Evolutionary conservation across 2,329 filamentous ascomycete species (phyloP).

Genomic region (Phyllosticta citrichinensis): DNA sequence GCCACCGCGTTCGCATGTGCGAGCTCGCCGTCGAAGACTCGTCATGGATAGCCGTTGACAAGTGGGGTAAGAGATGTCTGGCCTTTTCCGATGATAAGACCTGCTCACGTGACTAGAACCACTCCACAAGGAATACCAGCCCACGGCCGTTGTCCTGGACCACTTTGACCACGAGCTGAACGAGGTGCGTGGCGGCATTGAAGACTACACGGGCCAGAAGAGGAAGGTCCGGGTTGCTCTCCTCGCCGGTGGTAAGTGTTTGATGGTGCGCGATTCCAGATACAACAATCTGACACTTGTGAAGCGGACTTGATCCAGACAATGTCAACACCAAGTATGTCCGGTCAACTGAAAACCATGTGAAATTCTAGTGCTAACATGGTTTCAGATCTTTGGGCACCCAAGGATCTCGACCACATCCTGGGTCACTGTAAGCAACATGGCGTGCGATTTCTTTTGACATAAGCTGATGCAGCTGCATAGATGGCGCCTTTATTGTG

Average conservation of each 20-base stretch:
- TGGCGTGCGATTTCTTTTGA: not conserved
- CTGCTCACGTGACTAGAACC: slow-evolving; percentile 58
- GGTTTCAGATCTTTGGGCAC: slow-evolving; percentile 58
- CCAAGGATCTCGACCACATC: slow-evolving; percentile 78
- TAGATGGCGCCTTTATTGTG: slow-evolving; percentile 68
- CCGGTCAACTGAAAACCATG: not conserved
- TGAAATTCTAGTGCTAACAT: slow-evolving; percentile 18
- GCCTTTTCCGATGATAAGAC: not conserved
- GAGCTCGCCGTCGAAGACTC: slow-evolving; percentile 67
- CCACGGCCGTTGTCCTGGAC: slow-evolving; percentile 80
- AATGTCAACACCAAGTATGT: slow-evolving; percentile 37
- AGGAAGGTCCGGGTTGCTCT: slow-evolving; percentile 67
- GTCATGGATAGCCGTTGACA: slow-evolving; percentile 30
- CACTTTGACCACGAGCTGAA: slow-evolving; percentile 92
- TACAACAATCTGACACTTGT: not conserved
- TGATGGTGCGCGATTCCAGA: too few relatives aligned
- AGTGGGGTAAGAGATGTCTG: slow-evolving; percentile 25
- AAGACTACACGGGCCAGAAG: slow-evolving; percentile 55
- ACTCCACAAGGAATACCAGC: slow-evolving; percentile 72
- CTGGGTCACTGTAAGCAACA: slow-evolving; percentile 69
- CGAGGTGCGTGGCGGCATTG: slow-evolving; percentile 61
- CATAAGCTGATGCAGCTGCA: not conserved
- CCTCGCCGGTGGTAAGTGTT: slow-evolving; percentile 50
- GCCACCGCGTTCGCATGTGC: slow-evolving; percentile 77
- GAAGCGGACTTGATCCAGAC: slow-evolving; percentile 41